Percentiles rank a stretch among this genome's conserved stretches.
Evolutionary conservation across 2,329 filamentous ascomycete species (phyloP).

Genomic region (Pseudocercospora crystallina): DNA sequence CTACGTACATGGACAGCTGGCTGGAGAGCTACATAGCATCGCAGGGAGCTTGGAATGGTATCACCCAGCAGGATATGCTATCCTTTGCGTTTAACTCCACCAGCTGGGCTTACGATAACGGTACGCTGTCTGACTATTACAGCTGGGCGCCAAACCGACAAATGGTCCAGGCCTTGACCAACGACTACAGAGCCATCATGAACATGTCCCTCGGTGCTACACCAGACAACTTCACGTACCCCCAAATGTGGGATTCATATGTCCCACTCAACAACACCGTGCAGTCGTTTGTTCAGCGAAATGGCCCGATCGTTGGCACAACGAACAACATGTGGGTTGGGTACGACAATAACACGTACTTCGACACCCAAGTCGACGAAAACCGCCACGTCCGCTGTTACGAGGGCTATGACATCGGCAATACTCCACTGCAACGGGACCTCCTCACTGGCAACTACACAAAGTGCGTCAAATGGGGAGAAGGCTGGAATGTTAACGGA

Average conservation of each 20-base stretch:
- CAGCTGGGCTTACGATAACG: neutral
- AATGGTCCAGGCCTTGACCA: conserved; percentile 18
- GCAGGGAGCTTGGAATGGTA: neutral
- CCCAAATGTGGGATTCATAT: conserved; percentile 5
- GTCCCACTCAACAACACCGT: conserved; percentile 13
- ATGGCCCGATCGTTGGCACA: conserved; percentile 16
- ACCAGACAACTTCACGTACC: neutral
- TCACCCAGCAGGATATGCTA: conserved; percentile 3
- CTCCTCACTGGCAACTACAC: conserved; percentile 12
- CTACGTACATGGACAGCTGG: conserved; percentile 10
- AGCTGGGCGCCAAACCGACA: conserved; percentile 27
- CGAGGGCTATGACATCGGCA: conserved; percentile 7
- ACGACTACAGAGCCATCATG: conserved; percentile 7
- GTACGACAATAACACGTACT: neutral
- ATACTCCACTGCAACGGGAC: neutral
- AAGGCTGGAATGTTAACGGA: conserved; percentile 17
- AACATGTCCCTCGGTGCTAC: conserved; percentile 1
- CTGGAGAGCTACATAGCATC: conserved; percentile 2
- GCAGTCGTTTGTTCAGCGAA: conserved; percentile 9
- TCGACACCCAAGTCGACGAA: conserved; percentile 4
- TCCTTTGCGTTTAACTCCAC: conserved; percentile 11
- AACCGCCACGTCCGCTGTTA: conserved; percentile 13
- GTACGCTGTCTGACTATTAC: neutral
- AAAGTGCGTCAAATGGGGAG: conserved; percentile 23
- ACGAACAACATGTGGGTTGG: conserved; percentile 6